A percentile compares a stretch with the other conserved stretches of the same genome.
Evolutionary conservation across 2,329 filamentous ascomycete species (phyloP).

Genomic region (Penicillium verrucosum): DNA sequence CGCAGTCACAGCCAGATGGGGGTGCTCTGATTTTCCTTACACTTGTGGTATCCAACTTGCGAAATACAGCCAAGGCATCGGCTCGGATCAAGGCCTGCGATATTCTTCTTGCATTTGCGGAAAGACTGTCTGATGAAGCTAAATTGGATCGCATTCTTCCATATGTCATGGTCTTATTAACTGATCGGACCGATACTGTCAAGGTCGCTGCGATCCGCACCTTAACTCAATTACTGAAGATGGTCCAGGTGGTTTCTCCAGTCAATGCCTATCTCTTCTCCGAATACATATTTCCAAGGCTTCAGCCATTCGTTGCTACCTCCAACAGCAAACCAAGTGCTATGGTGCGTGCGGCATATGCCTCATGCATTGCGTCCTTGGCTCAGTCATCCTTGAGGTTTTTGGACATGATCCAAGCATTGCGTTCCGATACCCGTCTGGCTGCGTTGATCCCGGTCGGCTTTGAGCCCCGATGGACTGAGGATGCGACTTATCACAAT

Average conservation of each 20-base stretch:
- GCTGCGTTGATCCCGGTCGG: slow-evolving; percentile 71
- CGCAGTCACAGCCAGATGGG: slow-evolving; percentile 69
- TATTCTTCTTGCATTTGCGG: slow-evolving; percentile 84
- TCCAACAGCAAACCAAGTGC: slow-evolving; percentile 58
- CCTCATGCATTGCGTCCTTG: slow-evolving; percentile 83
- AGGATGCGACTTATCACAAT: slow-evolving; percentile 69
- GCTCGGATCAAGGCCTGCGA: slow-evolving; percentile 87
- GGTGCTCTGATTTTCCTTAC: slow-evolving; percentile 91
- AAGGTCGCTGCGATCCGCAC: slow-evolving; percentile 80
- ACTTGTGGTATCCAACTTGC: slow-evolving; percentile 79
- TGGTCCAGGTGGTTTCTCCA: slow-evolving; percentile 82
- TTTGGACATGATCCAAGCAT: slow-evolving; percentile 83
- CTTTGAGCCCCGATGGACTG: slow-evolving; percentile 67
- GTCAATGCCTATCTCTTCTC: slow-evolving; percentile 66
- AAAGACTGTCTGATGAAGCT: slow-evolving; percentile 88
- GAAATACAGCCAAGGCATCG: slow-evolving; percentile 85
- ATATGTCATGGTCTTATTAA: slow-evolving; percentile 78
- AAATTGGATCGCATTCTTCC: slow-evolving; percentile 91
- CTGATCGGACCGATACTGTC: slow-evolving; percentile 79
- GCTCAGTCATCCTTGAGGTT: slow-evolving; percentile 82
- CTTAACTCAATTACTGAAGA: slow-evolving; percentile 80
- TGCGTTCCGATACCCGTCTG: slow-evolving; percentile 78
- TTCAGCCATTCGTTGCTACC: slow-evolving; percentile 56
- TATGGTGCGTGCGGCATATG: slow-evolving; percentile 84
- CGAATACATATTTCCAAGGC: slow-evolving; percentile 61